These are phyloP conservation scores for Excoecaria agallocha DNA, from an alignment of 345 rosid genomes.

Conservation along the genomic window DNA sequence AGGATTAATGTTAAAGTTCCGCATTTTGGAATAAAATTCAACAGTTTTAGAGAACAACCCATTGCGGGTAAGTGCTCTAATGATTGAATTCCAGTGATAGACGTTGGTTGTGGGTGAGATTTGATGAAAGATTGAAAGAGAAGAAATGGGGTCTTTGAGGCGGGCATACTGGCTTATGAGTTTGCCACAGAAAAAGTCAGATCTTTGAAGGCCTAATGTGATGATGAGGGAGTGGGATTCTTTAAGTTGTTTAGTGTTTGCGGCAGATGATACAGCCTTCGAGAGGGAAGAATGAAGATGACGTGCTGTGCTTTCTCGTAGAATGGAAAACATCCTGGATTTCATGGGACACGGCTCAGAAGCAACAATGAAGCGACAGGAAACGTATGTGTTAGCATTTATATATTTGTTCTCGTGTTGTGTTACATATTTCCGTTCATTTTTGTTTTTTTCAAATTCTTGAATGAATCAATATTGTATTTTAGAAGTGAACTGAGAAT, in stretches of 20 bases:
- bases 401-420: no score
- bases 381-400: no score
- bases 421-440: no score
- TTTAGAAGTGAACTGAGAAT: no score
- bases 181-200: constrained; percentile 55
- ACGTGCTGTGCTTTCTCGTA: constrained; percentile 12
- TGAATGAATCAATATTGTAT: no score
- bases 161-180: constrained; percentile 59
- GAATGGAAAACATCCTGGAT: constrained; percentile 8
- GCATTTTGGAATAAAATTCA: constrained; percentile 42
- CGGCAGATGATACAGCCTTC: constrained; percentile 36
- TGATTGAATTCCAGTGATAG: constrained; percentile 61
- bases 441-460: no score
- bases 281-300: constrained; percentile 36
- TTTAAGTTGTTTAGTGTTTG: constrained; percentile 38
- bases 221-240: constrained; percentile 46
- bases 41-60: constrained; percentile 46
- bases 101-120: constrained; percentile 41
- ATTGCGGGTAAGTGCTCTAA: constrained; percentile 54
- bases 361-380: no score
- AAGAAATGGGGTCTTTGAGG: constrained; percentile 40
- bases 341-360: constrained; percentile 13
- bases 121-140: constrained; percentile 49
- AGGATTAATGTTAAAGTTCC: constrained; percentile 33
- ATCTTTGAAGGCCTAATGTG: constrained; percentile 46